Percentiles rank a stretch among this genome's conserved stretches.
Conservation (phyloP, 495 filamentous ascomycete genomes). For the Aspergillus steynii region DNA sequence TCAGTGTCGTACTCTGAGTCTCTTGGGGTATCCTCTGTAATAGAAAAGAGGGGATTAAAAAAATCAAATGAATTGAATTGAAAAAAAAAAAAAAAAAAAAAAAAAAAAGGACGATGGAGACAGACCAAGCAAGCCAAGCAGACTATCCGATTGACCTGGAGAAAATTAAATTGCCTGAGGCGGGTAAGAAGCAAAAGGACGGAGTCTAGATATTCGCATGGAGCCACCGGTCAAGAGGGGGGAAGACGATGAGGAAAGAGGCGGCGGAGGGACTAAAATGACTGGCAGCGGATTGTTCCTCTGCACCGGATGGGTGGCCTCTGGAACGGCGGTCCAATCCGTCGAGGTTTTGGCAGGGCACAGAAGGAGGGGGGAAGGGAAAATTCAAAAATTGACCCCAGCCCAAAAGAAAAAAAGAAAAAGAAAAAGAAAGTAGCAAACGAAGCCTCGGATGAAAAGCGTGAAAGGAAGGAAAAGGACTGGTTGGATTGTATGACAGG, state of each 20-base stretch:
- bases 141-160: background rate
- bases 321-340: background rate
- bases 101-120: background rate
- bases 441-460: too few species aligned
- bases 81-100: background rate
- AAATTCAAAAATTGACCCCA: background rate
- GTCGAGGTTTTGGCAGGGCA: background rate
- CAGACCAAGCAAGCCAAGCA: background rate
- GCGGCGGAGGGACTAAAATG: slow-evolving; percentile 16
- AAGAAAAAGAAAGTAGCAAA: background rate
- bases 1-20: too few species aligned
- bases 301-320: too few species aligned
- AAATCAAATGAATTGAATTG: background rate
- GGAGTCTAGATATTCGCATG: slow-evolving; percentile 18
- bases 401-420: background rate
- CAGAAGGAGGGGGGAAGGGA: too few species aligned
- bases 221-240: slow-evolving; percentile 14
- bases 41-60: background rate
- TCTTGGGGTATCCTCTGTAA: background rate
- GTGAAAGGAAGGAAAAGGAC: background rate
- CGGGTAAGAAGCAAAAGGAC: background rate
- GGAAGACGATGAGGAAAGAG: slow-evolving; percentile 1
- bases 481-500: background rate
- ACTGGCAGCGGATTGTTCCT: slow-evolving; percentile 13
- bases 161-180: slow-evolving; percentile 4